Evolutionary conservation across 2,329 filamentous ascomycete genomes (phyloP).

Genomic region (Neonectria faginata): DNA sequence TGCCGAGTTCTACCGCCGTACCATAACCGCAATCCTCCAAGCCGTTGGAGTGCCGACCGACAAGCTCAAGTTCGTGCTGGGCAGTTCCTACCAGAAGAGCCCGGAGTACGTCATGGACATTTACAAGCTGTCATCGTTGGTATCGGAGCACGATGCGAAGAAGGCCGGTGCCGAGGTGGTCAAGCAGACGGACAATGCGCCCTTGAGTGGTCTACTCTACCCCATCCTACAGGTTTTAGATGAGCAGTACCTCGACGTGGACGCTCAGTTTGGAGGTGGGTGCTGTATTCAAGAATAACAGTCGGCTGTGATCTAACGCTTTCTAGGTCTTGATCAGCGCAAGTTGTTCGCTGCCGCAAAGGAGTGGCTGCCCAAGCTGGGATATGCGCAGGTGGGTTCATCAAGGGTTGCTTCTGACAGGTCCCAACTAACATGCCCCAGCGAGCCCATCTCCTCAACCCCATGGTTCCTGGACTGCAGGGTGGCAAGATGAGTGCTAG

Average conservation of each 20-base stretch:
- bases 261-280: constrained; percentile 84
- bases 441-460: constrained; percentile 62
- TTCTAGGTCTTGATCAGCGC: constrained; percentile 75
- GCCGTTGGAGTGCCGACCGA: constrained; percentile 83
- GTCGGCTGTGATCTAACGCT: too few relatives aligned
- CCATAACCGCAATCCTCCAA: constrained; percentile 80
- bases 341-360: constrained; percentile 90
- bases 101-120: constrained; percentile 88
- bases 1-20: constrained; percentile 83
- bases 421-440: constrained; percentile 34
- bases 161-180: constrained; percentile 94
- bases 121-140: constrained; percentile 77
- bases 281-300: not conserved
- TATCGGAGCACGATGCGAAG: constrained; percentile 84
- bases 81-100: constrained; percentile 82
- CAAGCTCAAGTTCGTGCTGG: constrained; percentile 85
- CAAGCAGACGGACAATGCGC: constrained; percentile 85
- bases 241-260: constrained; percentile 88
- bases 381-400: constrained; percentile 73
- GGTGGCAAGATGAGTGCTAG: constrained; percentile 90
- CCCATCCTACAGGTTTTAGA: constrained; percentile 83
- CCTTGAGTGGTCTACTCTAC: constrained; percentile 65
- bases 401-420: too few relatives aligned
- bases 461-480: constrained; percentile 89
- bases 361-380: constrained; percentile 86